These are phyloP conservation scores for Xylaria hypoxylon DNA, from an alignment of 2,329 filamentous ascomycete species.

Conservation along the genomic window DNA sequence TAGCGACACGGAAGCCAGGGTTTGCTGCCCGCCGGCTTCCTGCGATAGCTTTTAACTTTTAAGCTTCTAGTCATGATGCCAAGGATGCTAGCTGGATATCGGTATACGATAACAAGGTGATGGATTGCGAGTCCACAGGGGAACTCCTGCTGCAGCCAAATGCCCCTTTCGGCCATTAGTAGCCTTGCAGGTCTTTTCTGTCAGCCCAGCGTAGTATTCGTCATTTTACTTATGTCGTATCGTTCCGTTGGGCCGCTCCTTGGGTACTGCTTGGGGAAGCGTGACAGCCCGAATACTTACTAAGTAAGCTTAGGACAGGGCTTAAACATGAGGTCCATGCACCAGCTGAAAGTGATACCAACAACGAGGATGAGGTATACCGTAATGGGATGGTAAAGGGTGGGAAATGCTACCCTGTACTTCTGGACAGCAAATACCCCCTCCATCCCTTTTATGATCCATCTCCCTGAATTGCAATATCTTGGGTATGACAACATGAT, in stretches of 20 bases:
- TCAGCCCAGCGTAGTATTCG: conserved; percentile 42
- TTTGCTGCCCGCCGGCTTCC: conserved; percentile 33
- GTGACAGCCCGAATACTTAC: conserved; percentile 19
- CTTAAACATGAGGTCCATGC: conserved; percentile 34
- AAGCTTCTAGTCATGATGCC: conserved; percentile 26
- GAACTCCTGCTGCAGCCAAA: conserved; percentile 17
- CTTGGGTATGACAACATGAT: conserved; percentile 48
- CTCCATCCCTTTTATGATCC: conserved; percentile 20
- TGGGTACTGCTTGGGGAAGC: conserved; percentile 29
- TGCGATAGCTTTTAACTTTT: conserved; percentile 17
- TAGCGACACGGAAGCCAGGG: conserved; percentile 33
- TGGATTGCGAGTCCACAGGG: conserved; percentile 24
- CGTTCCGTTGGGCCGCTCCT: conserved; percentile 37
- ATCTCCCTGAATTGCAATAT: conserved; percentile 31
- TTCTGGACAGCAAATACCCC: conserved; percentile 22
- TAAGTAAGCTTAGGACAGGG: conserved; percentile 12
- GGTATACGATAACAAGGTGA: conserved; percentile 20
- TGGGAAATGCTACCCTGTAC: conserved; percentile 33
- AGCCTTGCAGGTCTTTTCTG: conserved; percentile 41
- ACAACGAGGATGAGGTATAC: conserved; percentile 21
- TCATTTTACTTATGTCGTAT: conserved; percentile 45
- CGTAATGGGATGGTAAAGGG: conserved; percentile 19
- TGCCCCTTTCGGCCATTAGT: conserved; percentile 32
- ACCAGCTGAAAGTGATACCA: conserved; percentile 20
- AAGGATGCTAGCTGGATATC: conserved; percentile 17